Percentiles rank a stretch among this genome's conserved stretches.
Conservation (phyloP, 164 flowering plant genomes). For the Akebia trifoliata region DNA sequence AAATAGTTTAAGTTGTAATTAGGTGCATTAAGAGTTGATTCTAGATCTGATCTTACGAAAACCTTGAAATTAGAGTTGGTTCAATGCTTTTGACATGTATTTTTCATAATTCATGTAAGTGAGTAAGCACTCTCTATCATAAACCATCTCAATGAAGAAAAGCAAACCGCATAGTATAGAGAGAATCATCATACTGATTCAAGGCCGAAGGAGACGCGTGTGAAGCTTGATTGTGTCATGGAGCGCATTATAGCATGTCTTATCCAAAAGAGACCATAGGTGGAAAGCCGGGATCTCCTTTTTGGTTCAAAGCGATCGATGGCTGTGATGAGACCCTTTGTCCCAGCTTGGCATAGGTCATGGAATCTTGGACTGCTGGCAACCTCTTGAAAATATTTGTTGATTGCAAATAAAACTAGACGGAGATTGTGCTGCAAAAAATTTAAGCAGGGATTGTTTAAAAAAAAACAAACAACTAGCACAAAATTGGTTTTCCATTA, state of each 20-base stretch:
- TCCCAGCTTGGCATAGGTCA: slow-evolving; percentile 96
- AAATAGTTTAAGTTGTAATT: no score
- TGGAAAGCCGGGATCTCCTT: slow-evolving; percentile 67
- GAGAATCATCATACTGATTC: slow-evolving; percentile 61
- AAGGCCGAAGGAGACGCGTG: slow-evolving; percentile 82
- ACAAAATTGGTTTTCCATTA: no score
- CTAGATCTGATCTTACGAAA: no score
- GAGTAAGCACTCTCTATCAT: no score
- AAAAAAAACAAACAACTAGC: no score
- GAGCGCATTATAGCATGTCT: slow-evolving; percentile 88
- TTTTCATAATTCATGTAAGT: no score
- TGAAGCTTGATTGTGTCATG: slow-evolving; percentile 76
- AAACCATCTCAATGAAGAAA: slow-evolving; percentile 1
- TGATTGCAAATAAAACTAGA: slow-evolving; percentile 77
- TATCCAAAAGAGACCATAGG: slow-evolving; percentile 90
- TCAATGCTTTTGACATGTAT: no score
- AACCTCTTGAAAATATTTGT: slow-evolving; percentile 85
- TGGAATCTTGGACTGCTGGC: slow-evolving; percentile 65
- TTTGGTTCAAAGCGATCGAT: slow-evolving; percentile 94
- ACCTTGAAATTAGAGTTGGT: no score
- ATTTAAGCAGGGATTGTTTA: slow-evolving; percentile 2
- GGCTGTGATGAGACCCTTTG: slow-evolving; percentile 81
- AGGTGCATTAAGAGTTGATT: no score
- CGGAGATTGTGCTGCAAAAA: slow-evolving; percentile 95
- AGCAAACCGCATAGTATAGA: neutral